Conservation (phyloP, 345 rosid genomes). For the Noccaea caerulescens region DNA sequence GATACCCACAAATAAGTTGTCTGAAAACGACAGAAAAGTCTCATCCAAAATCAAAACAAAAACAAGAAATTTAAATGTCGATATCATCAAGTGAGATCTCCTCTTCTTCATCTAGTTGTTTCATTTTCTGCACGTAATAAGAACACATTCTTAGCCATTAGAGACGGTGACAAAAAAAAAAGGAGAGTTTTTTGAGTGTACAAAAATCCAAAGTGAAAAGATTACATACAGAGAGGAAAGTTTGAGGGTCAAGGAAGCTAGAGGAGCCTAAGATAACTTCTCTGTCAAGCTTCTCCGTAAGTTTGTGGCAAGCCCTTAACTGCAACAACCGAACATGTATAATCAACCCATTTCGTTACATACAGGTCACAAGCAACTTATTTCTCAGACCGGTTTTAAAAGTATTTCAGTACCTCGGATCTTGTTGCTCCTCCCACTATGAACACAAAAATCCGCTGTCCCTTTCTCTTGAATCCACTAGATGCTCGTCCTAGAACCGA, state of each 20-base stretch:
- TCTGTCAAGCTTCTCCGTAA: slow-evolving; percentile 78
- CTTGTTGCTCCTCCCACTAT: slow-evolving; percentile 94
- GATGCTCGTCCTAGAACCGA: slow-evolving; percentile 74
- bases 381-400: not conserved
- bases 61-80: slow-evolving; percentile 26
- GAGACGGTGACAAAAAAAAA: not conserved
- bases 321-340: slow-evolving; percentile 42
- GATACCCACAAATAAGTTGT: slow-evolving; percentile 10
- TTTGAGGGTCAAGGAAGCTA: slow-evolving; percentile 90
- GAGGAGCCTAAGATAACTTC: slow-evolving; percentile 91
- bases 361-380: not conserved
- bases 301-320: slow-evolving; percentile 97
- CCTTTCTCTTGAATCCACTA: slow-evolving; percentile 76
- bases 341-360: not conserved
- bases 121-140: slow-evolving; percentile 70
- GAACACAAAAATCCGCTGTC: slow-evolving; percentile 83
- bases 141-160: slow-evolving; percentile 2
- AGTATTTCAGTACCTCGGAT: slow-evolving; percentile 71
- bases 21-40: not conserved
- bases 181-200: not conserved
- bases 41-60: not conserved
- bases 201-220: slow-evolving; percentile 2
- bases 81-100: slow-evolving; percentile 85
- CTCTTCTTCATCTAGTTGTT: slow-evolving; percentile 62
- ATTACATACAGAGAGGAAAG: slow-evolving; percentile 70